Percentiles rank a stretch among this genome's conserved stretches.
Conservation (phyloP, 345 rosid species). For the Erodium maritimum region DNA sequence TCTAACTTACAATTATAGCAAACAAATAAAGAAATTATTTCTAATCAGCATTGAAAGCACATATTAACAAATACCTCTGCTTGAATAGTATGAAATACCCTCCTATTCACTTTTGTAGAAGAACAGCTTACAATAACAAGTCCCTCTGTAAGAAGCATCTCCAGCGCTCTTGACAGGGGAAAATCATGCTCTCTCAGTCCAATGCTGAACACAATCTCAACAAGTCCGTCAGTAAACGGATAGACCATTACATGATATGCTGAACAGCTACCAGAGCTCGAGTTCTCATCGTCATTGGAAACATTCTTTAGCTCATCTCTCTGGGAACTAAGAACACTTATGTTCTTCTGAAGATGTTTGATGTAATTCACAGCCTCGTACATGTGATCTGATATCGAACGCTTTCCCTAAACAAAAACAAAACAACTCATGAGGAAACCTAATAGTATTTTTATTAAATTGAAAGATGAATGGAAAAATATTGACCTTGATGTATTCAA, state of each 20-base stretch:
- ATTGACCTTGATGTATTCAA: conserved; percentile 50
- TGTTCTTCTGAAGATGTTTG: conserved; percentile 29
- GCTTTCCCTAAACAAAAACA: conserved; percentile 48
- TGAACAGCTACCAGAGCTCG: background rate
- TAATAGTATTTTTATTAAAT: background rate
- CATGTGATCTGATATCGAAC: conserved; percentile 71
- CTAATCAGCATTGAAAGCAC: too few relatives aligned
- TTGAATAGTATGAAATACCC: conserved; percentile 35
- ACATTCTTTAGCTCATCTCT: conserved; percentile 31
- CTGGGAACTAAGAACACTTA: conserved; percentile 27
- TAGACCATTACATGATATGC: conserved; percentile 20
- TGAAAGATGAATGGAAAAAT: background rate
- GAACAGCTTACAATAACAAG: conserved; percentile 35
- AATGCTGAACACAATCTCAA: conserved; percentile 36
- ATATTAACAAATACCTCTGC: conserved; percentile 27
- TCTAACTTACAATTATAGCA: too few relatives aligned
- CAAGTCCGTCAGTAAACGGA: conserved; percentile 22
- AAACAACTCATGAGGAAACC: conserved; percentile 1
- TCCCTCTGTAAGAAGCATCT: conserved; percentile 35
- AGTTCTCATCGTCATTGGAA: conserved; percentile 9
- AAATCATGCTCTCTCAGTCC: conserved; percentile 18
- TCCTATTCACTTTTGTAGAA: conserved; percentile 37
- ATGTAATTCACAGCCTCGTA: conserved; percentile 60
- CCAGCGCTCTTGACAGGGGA: conserved; percentile 37
- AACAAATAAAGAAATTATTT: too few relatives aligned